Percentiles rank a stretch among this genome's conserved stretches.
phyloP scores from a whole-genome alignment of 2,329 filamentous ascomycete genomes.

The Exophiala dermatitidis region DNA sequence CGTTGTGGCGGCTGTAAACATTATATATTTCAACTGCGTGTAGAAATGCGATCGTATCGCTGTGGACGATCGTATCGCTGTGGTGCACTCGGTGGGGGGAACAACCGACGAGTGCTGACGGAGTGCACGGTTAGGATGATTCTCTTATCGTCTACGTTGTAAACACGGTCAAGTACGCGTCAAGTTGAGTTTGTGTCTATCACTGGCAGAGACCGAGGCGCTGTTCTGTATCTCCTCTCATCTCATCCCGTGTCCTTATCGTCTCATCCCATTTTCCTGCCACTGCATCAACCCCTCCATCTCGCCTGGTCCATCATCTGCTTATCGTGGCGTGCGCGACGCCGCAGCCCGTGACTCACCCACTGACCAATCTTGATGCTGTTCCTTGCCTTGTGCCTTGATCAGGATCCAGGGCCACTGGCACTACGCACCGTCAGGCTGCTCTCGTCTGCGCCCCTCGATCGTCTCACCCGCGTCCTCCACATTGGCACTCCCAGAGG shows the following conservation, averaged over 20 bases:
- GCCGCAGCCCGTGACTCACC: slow-evolving; percentile 1
- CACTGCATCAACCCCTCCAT: background rate
- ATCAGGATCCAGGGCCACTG: too few species aligned
- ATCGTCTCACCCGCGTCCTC: slow-evolving; percentile 2
- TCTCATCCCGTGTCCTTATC: background rate
- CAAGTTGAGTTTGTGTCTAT: too few species aligned
- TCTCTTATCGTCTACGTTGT: background rate
- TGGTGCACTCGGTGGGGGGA: too few species aligned
- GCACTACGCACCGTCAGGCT: too few species aligned
- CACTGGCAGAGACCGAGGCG: too few species aligned
- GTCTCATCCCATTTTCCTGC: background rate
- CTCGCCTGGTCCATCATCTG: background rate
- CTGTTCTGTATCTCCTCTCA: background rate
- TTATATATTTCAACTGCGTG: too few species aligned
- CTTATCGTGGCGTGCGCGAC: slow-evolving; percentile 5
- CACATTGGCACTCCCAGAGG: background rate
- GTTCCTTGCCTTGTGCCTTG: slow-evolving; percentile 10
- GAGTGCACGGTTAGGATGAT: background rate
- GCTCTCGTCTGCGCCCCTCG: slow-evolving; percentile 1
- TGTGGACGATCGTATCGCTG: too few species aligned
- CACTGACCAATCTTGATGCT: slow-evolving; percentile 7
- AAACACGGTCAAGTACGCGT: background rate
- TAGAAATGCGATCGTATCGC: too few species aligned
- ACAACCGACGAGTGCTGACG: too few species aligned
- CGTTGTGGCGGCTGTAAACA: too few species aligned